Base-by-base conservation (phyloP, 306 rosid genomes). In the Fragaria vesca region DNA sequence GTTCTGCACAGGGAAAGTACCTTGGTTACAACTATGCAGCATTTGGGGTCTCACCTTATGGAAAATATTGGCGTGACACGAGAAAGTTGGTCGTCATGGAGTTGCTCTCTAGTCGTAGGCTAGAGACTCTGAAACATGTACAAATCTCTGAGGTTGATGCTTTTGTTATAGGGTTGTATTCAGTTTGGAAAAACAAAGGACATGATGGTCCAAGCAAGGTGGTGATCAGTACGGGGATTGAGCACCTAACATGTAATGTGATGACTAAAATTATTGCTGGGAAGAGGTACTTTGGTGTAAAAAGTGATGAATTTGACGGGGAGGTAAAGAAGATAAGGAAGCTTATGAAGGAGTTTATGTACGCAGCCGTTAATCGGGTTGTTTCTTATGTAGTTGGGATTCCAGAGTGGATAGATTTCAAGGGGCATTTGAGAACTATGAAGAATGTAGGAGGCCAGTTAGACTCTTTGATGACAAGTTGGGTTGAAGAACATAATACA, bases 401-500 rank as follows among this genome's bases (percentile, higher is more conserved):
- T 11, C 82, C 86, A n/a, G 81, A 83, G 8, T 88, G 94, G 91
- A 43, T 88, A 30, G 80, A 73, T 1, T 1, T 72, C 1, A 36
- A 77, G 17, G 90, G 91, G 3, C 6, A 75, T 51, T 67, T 86
- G 1, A 86, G 67, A 71, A 58, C 72, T 1, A 86, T 90, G 94
- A 87, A 90, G 83, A 28, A 80, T 61, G 73, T 88, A 43, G 87
- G 78, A n/a, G 77, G 63, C 36, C 90, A 86, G 58, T 72, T 90
- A 38, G 94, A 90, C 16, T 42, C 15, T 5, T 40, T 88, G 63
- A 73, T 78, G 12, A 79, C 81, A 48, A 83, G 80, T 20, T 88
- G 90, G 92, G 72, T 90, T 42, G 86, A 90, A 61, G 89, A 90
- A 38, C 94, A 86, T 71, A 2, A 10, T 12, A 2, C 67, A 47